These are phyloP conservation scores for Chlorella sp. DNA, from an alignment of 139 green algal species.

Conservation along the genomic window DNA sequence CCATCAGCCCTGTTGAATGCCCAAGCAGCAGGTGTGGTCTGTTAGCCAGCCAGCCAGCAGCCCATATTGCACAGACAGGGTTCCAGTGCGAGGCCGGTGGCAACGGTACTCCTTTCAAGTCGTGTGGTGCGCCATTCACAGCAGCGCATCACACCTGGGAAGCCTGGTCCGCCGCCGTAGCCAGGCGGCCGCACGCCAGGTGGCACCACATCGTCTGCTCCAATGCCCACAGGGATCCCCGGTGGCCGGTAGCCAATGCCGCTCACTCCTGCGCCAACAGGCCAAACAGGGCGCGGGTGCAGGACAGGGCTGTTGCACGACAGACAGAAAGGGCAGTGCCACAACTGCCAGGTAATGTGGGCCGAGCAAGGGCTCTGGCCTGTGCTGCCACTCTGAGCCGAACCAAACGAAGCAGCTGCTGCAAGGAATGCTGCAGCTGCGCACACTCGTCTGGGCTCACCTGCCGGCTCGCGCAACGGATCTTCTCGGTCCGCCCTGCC, in stretches of 20 bases:
- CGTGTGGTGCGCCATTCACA: no score
- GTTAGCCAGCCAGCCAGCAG: background rate
- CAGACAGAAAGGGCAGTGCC: no score
- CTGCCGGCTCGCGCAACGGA: slow-evolving; percentile 4
- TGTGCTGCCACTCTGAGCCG: no score
- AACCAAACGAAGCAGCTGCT: no score
- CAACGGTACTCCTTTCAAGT: no score
- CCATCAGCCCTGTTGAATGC: slow-evolving; percentile 27
- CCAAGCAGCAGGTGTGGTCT: background rate
- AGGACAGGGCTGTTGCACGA: no score
- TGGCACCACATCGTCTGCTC: slow-evolving; percentile 41
- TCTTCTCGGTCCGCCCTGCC: background rate
- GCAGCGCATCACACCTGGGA: slow-evolving; percentile 20
- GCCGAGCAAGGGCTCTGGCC: no score
- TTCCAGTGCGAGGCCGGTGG: background rate
- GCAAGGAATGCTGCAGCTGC: no score
- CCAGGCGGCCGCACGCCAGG: slow-evolving; percentile 39
- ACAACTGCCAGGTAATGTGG: no score
- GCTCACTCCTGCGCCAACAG: background rate
- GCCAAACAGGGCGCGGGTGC: background rate
- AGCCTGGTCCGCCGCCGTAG: slow-evolving; percentile 19
- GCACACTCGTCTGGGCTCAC: no score
- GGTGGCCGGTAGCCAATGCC: slow-evolving; percentile 17
- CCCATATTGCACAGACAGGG: no score
- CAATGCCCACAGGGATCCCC: slow-evolving; percentile 25